phyloP scores from a whole-genome alignment of 371 early-diverging fungal species.

The Actinomucor elegans region DNA sequence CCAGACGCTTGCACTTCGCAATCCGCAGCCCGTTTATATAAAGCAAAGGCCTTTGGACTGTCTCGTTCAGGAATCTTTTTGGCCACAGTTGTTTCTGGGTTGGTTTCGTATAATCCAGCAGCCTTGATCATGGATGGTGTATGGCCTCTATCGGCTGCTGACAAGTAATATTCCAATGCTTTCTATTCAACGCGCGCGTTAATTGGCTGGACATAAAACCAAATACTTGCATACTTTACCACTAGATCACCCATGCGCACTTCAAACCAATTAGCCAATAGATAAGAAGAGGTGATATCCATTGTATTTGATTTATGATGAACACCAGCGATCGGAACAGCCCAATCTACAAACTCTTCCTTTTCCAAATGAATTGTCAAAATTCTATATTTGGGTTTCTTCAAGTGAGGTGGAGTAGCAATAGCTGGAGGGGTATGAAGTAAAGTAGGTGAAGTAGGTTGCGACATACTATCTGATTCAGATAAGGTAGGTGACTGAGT shows the following conservation, averaged over 20 bases:
- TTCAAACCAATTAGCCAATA: conserved; percentile 49
- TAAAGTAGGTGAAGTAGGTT: conserved; percentile 39
- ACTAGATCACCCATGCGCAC: conserved; percentile 36
- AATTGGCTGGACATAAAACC: too few relatives aligned
- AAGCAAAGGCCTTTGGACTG: conserved; percentile 43
- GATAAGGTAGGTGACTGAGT: conserved; percentile 34
- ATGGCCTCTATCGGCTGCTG: conserved; percentile 48
- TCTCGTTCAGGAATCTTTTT: conserved; percentile 30
- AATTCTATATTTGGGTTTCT: conserved; percentile 39
- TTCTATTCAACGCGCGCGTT: conserved; percentile 19
- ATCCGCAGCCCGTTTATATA: conserved; percentile 49
- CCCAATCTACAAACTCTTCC: conserved; percentile 32
- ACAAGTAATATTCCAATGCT: conserved; percentile 38
- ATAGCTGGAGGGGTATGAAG: conserved; percentile 32
- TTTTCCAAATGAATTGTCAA: conserved; percentile 54
- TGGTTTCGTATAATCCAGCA: conserved; percentile 39
- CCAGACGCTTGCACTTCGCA: conserved; percentile 24
- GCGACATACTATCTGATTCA: conserved; percentile 25
- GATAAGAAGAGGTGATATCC: conserved; percentile 51
- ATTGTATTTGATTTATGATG: conserved; percentile 27
- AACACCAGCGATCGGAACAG: conserved; percentile 22
- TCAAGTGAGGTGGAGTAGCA: conserved; percentile 27
- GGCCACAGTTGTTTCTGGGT: conserved; percentile 2
- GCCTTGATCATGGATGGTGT: conserved; percentile 48
- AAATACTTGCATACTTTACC: conserved; percentile 36